Percentiles rank a stretch among this genome's conserved stretches.
phyloP scores from a whole-genome alignment of 2,329 filamentous ascomycete species.

The Apiospora malaysiana region DNA sequence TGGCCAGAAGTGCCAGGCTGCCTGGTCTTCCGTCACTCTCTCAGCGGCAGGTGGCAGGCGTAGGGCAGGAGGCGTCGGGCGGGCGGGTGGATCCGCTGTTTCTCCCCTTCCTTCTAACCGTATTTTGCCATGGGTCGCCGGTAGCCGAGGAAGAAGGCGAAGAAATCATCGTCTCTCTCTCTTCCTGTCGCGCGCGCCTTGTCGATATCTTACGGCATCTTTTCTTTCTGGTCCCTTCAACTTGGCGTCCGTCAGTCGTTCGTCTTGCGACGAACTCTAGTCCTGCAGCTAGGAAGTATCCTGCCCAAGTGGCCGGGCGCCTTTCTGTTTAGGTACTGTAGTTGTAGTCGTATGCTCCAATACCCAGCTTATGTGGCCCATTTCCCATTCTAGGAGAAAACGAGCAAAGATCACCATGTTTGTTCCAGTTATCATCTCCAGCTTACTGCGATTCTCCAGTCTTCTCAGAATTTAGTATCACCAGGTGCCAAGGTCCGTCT shows the following conservation, averaged over 20 bases:
- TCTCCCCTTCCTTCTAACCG: constrained; percentile 3
- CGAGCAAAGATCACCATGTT: neutral
- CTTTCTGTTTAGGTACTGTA: too few species aligned
- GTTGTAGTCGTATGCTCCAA: too few species aligned
- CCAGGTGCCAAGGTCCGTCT: constrained; percentile 1
- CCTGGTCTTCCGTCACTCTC: neutral
- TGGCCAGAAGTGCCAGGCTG: neutral
- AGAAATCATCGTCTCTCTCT: neutral
- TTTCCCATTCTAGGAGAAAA: neutral
- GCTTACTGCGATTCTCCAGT: neutral
- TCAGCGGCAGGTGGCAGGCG: neutral
- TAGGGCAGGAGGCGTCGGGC: constrained; percentile 4
- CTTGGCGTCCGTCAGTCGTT: neutral
- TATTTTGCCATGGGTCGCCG: neutral
- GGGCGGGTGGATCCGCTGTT: neutral
- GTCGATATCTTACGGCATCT: neutral
- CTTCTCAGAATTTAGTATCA: constrained; percentile 7
- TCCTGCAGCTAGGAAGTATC: neutral
- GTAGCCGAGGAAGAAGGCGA: constrained; percentile 1
- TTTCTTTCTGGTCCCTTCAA: neutral
- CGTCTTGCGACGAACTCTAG: neutral
- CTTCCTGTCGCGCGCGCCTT: neutral
- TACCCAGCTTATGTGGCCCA: neutral
- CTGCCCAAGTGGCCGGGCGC: neutral
- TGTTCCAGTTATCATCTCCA: constrained; percentile 1